A percentile compares a stretch with the other conserved stretches of the same genome.
Evolutionary conservation across 2,329 filamentous ascomycete genomes (phyloP).

Genomic region (Colletotrichum melonis): DNA sequence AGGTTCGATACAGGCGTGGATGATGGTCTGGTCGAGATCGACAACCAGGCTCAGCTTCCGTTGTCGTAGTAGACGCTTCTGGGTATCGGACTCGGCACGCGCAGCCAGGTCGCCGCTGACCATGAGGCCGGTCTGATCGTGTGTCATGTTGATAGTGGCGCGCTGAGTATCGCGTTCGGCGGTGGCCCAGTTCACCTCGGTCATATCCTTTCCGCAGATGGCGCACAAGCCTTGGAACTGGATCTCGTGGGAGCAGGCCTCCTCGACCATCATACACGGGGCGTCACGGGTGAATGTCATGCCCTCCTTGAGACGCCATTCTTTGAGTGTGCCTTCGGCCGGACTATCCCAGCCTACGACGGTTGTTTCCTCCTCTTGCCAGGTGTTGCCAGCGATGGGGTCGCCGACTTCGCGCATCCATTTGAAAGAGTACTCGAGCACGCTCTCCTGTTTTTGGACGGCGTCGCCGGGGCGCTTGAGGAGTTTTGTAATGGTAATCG

Average conservation of each 20-base stretch:
- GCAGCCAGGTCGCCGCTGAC: slow-evolving; percentile 86
- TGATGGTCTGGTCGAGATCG: slow-evolving; percentile 97
- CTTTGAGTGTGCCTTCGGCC: slow-evolving; percentile 80
- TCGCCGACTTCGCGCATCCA: slow-evolving; percentile 83
- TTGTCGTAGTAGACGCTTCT: slow-evolving; percentile 81
- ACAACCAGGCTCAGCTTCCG: slow-evolving; percentile 94
- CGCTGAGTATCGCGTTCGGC: slow-evolving; percentile 83
- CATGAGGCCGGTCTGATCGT: slow-evolving; percentile 88
- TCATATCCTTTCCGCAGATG: slow-evolving; percentile 97
- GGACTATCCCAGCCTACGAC: slow-evolving; percentile 84
- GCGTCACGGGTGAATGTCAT: slow-evolving; percentile 70
- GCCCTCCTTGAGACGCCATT: slow-evolving; percentile 80
- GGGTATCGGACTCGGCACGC: slow-evolving; percentile 85
- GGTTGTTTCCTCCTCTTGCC: slow-evolving; percentile 76
- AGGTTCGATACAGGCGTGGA: slow-evolving; percentile 96
- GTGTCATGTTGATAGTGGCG: slow-evolving; percentile 93
- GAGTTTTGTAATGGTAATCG: slow-evolving; percentile 90
- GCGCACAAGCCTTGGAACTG: slow-evolving; percentile 93
- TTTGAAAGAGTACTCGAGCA: slow-evolving; percentile 90
- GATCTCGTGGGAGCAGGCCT: slow-evolving; percentile 90
- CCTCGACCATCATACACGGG: slow-evolving; percentile 80
- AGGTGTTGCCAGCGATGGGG: slow-evolving; percentile 66
- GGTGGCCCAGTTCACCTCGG: slow-evolving; percentile 85
- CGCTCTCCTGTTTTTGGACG: slow-evolving; percentile 79
- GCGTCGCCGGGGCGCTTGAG: slow-evolving; percentile 80